Evolutionary conservation across 2,329 filamentous ascomycete species (phyloP).

Genomic region (Eurotiales sp.): DNA sequence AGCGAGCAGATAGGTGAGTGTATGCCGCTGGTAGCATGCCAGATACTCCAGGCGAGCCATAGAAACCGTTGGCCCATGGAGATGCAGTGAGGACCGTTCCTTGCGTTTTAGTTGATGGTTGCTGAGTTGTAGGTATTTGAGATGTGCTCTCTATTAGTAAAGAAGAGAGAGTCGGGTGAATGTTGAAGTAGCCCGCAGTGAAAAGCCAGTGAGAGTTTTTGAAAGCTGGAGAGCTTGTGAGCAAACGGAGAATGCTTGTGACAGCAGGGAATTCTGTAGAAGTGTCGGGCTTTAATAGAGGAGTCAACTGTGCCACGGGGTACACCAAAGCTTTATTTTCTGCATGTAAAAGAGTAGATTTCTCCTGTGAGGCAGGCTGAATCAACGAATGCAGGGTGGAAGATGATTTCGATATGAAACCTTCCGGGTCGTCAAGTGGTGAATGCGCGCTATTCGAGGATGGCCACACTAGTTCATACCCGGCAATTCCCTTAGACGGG

Average conservation of each 20-base stretch:
- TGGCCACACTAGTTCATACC: conserved; percentile 68
- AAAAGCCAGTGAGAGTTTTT: conserved; percentile 82
- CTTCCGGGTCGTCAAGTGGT: conserved; percentile 65
- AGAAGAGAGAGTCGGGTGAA: conserved; percentile 75
- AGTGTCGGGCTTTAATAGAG: conserved; percentile 70
- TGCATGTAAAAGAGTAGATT: conserved; percentile 28
- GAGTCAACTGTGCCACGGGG: conserved; percentile 81
- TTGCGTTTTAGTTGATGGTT: conserved; percentile 34
- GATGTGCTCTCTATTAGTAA: conserved; percentile 69
- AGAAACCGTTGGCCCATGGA: conserved; percentile 94
- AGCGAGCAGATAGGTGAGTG: conserved; percentile 78
- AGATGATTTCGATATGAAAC: conserved; percentile 68
- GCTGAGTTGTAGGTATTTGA: conserved; percentile 21
- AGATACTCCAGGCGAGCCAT: conserved; percentile 78
- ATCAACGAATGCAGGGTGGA: conserved; percentile 65
- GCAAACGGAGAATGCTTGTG: conserved; percentile 65
- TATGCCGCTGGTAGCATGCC: conserved; percentile 90
- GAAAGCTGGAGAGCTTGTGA: conserved; percentile 60
- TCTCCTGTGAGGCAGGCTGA: conserved; percentile 40
- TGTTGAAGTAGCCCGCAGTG: conserved; percentile 98
- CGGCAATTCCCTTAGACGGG: conserved; percentile 48
- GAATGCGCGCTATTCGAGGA: conserved; percentile 67
- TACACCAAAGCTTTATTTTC: conserved; percentile 71
- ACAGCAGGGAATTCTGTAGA: conserved; percentile 88
- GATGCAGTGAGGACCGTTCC: conserved; percentile 90